Conservation (phyloP, 139 green algal genomes). For the Pleodorina starrii region DNA sequence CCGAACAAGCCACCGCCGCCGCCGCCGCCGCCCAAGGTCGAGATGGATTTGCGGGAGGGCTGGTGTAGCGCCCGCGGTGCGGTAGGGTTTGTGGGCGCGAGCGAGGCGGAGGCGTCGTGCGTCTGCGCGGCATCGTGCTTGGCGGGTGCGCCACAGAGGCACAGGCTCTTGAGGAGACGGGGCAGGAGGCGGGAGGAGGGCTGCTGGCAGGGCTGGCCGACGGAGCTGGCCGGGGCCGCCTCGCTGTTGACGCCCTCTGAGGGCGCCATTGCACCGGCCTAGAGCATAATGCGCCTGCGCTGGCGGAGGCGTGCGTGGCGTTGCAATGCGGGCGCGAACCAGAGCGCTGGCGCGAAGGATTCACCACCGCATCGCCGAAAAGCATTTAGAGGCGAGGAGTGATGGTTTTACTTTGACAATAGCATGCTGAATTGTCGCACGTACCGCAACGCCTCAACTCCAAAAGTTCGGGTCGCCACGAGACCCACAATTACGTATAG, state of each 20-base stretch:
- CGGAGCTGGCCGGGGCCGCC: no score
- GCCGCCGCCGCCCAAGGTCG: no score
- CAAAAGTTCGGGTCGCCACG: neutral
- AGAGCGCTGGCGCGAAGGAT: no score
- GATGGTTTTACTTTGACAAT: neutral
- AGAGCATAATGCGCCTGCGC: neutral
- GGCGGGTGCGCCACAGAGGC: neutral
- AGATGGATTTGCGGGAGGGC: no score
- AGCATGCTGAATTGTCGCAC: neutral
- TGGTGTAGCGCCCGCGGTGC: neutral
- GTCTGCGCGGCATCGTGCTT: no score
- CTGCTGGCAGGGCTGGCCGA: no score
- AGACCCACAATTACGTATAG: neutral
- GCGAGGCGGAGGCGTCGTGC: neutral
- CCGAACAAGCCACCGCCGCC: neutral
- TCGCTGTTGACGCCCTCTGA: neutral
- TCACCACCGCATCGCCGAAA: no score
- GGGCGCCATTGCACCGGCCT: neutral
- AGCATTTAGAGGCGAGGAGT: neutral
- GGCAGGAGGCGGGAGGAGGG: slow-evolving; percentile 6
- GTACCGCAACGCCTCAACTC: neutral
- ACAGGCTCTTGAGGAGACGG: neutral
- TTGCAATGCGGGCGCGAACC: no score
- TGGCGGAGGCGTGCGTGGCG: neutral
- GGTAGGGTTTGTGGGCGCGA: neutral